Conservation (phyloP, 2,329 filamentous ascomycete genomes). For the Ophiostoma ulmi region DNA sequence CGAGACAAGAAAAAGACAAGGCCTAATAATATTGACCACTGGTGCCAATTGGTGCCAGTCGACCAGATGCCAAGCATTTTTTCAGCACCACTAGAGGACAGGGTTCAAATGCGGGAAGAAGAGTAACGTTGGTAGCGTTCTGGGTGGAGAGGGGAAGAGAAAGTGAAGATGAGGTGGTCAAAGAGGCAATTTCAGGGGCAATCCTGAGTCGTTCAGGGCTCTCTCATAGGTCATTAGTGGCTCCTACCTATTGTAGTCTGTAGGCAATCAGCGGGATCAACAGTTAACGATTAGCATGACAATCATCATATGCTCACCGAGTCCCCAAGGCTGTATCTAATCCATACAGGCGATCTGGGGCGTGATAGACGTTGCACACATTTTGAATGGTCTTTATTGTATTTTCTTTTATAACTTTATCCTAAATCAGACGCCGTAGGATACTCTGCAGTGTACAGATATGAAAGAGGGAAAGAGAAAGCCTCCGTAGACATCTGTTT, state of each 20-base stretch:
- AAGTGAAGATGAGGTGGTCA: background rate
- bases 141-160: background rate
- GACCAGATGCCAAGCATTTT: constrained; percentile 4
- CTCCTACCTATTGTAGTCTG: no score
- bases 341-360: background rate
- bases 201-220: background rate
- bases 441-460: background rate
- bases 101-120: constrained; percentile 16
- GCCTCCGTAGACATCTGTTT: background rate
- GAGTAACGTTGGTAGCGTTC: constrained; percentile 19
- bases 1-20: background rate
- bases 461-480: background rate
- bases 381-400: background rate
- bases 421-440: background rate
- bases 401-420: background rate
- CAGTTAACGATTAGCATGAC: background rate
- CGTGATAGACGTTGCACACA: background rate
- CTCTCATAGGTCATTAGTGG: no score
- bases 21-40: background rate
- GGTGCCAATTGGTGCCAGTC: background rate
- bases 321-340: background rate
- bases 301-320: background rate
- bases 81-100: background rate
- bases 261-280: background rate
- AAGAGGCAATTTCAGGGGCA: background rate